These are phyloP conservation scores for Penicillium coffeae DNA, from an alignment of 495 filamentous ascomycete genomes.

Conservation along the genomic window DNA sequence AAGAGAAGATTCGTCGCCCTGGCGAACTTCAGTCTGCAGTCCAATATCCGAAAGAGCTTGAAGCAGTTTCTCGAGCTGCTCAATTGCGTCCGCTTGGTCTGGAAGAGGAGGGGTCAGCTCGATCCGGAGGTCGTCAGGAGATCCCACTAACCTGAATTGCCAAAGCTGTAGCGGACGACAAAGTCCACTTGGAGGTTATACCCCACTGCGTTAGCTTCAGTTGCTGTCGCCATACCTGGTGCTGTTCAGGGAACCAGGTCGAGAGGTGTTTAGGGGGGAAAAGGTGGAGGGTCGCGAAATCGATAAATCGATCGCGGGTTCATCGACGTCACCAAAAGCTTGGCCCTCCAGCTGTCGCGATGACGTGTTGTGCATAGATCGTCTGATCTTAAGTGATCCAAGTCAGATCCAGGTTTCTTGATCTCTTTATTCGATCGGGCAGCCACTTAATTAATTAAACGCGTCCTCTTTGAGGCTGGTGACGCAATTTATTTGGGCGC, in stretches of 20 bases:
- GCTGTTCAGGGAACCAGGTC: neutral
- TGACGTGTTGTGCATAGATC: neutral
- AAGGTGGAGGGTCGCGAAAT: neutral
- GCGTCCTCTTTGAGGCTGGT: neutral
- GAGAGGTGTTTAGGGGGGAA: neutral
- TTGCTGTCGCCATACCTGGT: conserved; percentile 27
- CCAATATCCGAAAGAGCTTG: conserved; percentile 67
- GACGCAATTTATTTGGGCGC: neutral
- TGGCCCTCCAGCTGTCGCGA: neutral
- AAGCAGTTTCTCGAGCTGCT: conserved; percentile 72
- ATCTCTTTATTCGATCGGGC: too few species aligned
- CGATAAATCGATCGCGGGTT: neutral
- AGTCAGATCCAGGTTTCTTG: neutral
- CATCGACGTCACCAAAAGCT: neutral
- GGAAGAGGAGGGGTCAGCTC: conserved; percentile 8
- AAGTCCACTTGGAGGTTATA: conserved; percentile 81
- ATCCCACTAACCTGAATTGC: conserved; percentile 50
- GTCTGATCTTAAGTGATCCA: neutral
- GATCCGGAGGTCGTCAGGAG: neutral
- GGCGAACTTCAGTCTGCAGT: conserved; percentile 78
- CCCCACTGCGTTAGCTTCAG: conserved; percentile 25
- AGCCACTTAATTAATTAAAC: neutral
- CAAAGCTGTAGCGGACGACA: conserved; percentile 78
- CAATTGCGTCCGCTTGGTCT: conserved; percentile 66
- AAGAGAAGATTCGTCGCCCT: conserved; percentile 70